Evolutionary conservation across 257 asterid species (phyloP).

Genomic region (Euphrasia confusa): DNA sequence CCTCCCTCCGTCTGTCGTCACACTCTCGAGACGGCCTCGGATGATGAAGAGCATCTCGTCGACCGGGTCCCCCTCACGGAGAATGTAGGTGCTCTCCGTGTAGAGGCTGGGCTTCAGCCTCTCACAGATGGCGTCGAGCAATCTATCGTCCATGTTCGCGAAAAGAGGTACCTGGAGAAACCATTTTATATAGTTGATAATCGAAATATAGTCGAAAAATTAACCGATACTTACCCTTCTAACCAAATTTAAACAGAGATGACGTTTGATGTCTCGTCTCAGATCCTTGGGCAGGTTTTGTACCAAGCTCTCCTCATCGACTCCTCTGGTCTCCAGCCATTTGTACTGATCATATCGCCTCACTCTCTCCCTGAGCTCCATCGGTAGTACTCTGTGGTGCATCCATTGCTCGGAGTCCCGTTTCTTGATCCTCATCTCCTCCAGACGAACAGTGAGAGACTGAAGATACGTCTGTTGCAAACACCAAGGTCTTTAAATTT

Average conservation of each 20-base stretch:
- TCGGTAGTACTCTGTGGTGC: constrained; percentile 94
- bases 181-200: neutral
- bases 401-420: constrained; percentile 98
- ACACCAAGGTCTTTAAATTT: constrained; percentile 19
- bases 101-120: constrained; percentile 88
- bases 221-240: constrained; percentile 54
- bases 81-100: constrained; percentile 70
- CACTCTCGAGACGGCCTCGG: constrained; percentile 91
- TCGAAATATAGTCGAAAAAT: neutral
- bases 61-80: constrained; percentile 95
- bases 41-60: constrained; percentile 90
- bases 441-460: constrained; percentile 77
- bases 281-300: constrained; percentile 86
- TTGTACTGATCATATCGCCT: constrained; percentile 89
- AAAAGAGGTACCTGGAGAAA: constrained; percentile 82
- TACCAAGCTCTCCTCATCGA: constrained; percentile 85
- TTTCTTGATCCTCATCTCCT: constrained; percentile 90
- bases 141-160: constrained; percentile 93
- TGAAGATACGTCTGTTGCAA: constrained; percentile 86
- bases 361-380: constrained; percentile 78
- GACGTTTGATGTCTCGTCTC: constrained; percentile 85
- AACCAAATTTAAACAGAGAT: constrained; percentile 83
- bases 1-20: constrained; percentile 96
- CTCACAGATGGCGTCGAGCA: constrained; percentile 94
- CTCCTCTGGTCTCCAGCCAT: constrained; percentile 93